These are phyloP conservation scores for Asterochloris erici DNA, from an alignment of 139 green algal species.

Conservation along the genomic window DNA sequence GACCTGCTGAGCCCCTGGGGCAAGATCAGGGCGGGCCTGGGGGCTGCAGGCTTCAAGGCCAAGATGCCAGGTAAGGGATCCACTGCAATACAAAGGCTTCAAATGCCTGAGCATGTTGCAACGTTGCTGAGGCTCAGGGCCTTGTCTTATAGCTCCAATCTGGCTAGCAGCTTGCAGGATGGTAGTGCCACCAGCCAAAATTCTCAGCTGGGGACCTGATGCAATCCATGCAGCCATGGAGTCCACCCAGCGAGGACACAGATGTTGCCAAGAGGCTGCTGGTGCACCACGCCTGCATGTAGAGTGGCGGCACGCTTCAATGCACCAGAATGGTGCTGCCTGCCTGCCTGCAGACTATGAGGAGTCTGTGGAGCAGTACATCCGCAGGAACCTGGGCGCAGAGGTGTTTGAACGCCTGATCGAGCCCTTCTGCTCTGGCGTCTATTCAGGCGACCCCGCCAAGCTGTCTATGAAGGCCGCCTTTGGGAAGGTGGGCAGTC, in stretches of 20 bases:
- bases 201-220: too few species aligned
- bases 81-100: too few species aligned
- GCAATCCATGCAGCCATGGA: too few species aligned
- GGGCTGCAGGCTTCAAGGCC: conserved; percentile 77
- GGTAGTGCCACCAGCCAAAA: not conserved
- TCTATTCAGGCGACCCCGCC: conserved; percentile 94
- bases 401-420: conserved; percentile 97
- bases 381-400: conserved; percentile 90
- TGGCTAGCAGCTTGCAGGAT: not conserved
- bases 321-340: not conserved
- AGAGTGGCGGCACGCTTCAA: too few species aligned
- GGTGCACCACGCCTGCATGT: too few species aligned
- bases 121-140: too few species aligned
- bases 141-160: too few species aligned
- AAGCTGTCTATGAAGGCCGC: conserved; percentile 98
- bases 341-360: conserved; percentile 57
- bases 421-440: conserved; percentile 98
- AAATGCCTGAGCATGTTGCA: too few species aligned
- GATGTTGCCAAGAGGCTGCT: too few species aligned
- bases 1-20: conserved; percentile 86
- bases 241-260: too few species aligned
- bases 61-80: conserved; percentile 51
- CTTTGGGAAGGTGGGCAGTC: conserved; percentile 76
- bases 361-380: conserved; percentile 96
- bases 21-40: conserved; percentile 96